Percentiles rank a stretch among this genome's conserved stretches.
phyloP scores from a whole-genome alignment of 768 basidiomycete genomes.

The Serendipita sp. region DNA sequence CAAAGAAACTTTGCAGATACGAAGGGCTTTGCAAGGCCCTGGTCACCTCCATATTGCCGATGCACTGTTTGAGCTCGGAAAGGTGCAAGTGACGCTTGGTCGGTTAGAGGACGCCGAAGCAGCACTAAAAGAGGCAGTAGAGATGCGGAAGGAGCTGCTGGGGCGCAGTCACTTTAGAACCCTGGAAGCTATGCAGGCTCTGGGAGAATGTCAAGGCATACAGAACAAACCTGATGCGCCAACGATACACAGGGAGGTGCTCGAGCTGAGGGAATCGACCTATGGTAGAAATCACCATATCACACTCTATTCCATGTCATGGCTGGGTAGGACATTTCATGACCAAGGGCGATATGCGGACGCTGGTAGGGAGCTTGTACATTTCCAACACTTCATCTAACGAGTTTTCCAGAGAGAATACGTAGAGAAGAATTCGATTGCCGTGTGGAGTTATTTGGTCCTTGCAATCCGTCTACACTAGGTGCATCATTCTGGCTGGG shows the following conservation, averaged over 20 bases:
- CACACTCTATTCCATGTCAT: neutral
- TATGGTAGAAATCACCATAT: constrained; percentile 1
- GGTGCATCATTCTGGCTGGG: neutral
- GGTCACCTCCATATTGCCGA: neutral
- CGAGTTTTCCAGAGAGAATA: neutral
- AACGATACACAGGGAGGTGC: neutral
- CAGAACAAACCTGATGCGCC: neutral
- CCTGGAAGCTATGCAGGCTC: neutral
- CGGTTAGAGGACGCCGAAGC: neutral
- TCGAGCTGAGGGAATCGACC: neutral
- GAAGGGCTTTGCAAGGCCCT: neutral
- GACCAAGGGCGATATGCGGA: neutral
- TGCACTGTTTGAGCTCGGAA: neutral
- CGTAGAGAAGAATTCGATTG: neutral
- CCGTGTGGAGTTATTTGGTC: neutral
- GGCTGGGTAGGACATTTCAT: neutral
- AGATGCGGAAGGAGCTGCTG: neutral
- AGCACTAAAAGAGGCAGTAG: neutral
- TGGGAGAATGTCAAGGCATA: neutral
- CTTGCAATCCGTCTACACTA: neutral
- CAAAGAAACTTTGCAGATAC: neutral
- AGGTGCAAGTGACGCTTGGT: neutral
- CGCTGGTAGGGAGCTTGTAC: neutral
- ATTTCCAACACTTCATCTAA: neutral
- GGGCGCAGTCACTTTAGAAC: neutral